These are phyloP conservation scores for Acanthamoeba castellanii DNA, from an alignment of 208 protist genomes.

Conservation along the genomic window DNA sequence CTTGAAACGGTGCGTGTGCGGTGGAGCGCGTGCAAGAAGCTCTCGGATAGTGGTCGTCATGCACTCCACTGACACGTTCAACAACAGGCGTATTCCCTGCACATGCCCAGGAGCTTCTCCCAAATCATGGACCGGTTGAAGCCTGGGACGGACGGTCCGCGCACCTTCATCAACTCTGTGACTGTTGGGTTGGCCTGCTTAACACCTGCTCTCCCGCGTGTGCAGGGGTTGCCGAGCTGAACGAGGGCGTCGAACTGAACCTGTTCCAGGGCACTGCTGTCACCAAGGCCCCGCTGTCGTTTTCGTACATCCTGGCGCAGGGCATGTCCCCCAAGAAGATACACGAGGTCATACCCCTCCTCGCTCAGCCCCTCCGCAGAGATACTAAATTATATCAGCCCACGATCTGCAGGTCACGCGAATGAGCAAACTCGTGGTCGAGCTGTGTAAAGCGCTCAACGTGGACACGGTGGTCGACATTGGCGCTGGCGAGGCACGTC, in stretches of 20 bases:
- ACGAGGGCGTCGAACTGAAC: not conserved
- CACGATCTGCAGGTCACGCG: not conserved
- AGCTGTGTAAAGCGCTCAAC: slow-evolving; percentile 37
- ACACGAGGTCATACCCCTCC: slow-evolving; percentile 16
- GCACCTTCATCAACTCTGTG: not conserved
- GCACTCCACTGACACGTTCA: too few species aligned
- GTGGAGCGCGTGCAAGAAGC: not conserved
- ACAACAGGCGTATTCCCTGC: not conserved
- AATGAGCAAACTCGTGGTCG: slow-evolving; percentile 64
- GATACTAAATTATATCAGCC: not conserved
- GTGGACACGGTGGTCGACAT: slow-evolving; percentile 68
- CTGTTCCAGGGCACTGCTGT: slow-evolving; percentile 4
- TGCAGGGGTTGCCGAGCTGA: slow-evolving; percentile 14
- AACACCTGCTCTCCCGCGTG: not conserved
- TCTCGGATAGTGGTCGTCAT: not conserved
- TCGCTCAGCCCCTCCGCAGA: not conserved
- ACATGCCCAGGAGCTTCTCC: slow-evolving; percentile 22
- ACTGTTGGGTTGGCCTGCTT: not conserved
- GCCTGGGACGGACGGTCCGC: not conserved
- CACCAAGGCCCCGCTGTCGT: slow-evolving; percentile 14
- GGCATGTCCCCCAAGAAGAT: slow-evolving; percentile 69
- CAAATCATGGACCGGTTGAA: slow-evolving; percentile 17
- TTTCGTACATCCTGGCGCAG: slow-evolving; percentile 33
- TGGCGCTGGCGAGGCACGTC: slow-evolving; percentile 41
- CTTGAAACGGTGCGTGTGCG: not conserved